A percentile compares a stretch with the other conserved stretches of the same genome.
These are phyloP conservation scores for Boletus rubroflammeus DNA, from an alignment of 768 basidiomycete species.

Conservation along the genomic window DNA sequence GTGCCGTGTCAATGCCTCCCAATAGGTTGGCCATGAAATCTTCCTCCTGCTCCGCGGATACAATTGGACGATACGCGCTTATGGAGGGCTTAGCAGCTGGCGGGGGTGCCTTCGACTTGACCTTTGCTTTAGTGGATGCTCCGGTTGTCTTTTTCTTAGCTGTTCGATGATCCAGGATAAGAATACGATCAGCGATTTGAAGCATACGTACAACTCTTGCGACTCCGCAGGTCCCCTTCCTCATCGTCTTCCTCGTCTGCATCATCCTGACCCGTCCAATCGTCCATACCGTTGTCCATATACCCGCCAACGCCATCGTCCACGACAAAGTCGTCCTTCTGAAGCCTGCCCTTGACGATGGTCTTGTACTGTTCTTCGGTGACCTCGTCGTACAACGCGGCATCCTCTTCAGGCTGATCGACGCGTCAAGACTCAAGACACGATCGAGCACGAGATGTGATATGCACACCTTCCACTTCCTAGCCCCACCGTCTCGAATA, in stretches of 20 bases:
- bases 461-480: constrained; percentile 52
- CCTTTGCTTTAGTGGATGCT: constrained; percentile 34
- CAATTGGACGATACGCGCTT: constrained; percentile 74
- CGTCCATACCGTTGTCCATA: constrained; percentile 95
- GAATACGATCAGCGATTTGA: not conserved
- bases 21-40: constrained; percentile 88
- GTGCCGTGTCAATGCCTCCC: constrained; percentile 59
- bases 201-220: constrained; percentile 39
- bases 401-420: constrained; percentile 51
- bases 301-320: constrained; percentile 93
- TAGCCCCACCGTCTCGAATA: constrained; percentile 54
- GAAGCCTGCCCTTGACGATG: constrained; percentile 80
- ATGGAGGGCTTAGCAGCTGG: constrained; percentile 56
- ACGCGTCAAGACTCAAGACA: constrained; percentile 27
- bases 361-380: constrained; percentile 83
- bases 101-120: constrained; percentile 45
- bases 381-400: constrained; percentile 82
- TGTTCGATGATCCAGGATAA: constrained; percentile 12
- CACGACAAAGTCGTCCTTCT: constrained; percentile 89
- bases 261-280: constrained; percentile 67
- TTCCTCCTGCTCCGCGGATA: constrained; percentile 75
- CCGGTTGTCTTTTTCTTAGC: constrained; percentile 27
- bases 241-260: constrained; percentile 56
- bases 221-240: constrained; percentile 31
- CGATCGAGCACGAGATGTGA: not conserved